Base-by-base conservation (phyloP, 371 early-diverging fungal genomes). In the Entomophthora muscae region DNA sequence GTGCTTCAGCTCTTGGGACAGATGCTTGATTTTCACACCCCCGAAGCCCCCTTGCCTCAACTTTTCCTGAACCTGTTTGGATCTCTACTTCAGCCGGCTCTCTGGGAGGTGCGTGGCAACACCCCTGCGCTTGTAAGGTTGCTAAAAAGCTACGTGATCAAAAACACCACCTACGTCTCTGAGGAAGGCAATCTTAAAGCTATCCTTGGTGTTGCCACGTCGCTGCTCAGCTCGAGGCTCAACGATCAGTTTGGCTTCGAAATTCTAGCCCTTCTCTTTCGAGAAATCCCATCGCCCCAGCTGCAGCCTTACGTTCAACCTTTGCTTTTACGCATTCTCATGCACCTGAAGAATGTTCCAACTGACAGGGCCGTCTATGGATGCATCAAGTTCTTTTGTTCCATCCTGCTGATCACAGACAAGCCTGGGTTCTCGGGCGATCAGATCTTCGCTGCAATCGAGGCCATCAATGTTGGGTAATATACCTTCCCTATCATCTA, bases 1-100 rank as follows among this genome's bases (percentile, higher is more conserved):
- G 90, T 90, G 3, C 92, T 97, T 80, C 98, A 98, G 74, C 73
- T 98, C 61, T 69, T 95, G 66, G 82, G 93, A 1, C 91, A 89
- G 66, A 73, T 96, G 52, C 72, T 95, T 32, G 81, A 82, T 2
- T n/a, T n/a, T n/a, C n/a, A n/a, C n/a, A 67, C 74, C n/a, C 76
- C 74, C 12, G 70, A 72, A 1, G 81, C 75, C 0, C 33, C 23
- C 13, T 74, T 95, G 30, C 83, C 95, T 0, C 72, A 70, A 0
- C 71, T 83, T 0, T 95, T 93, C 72, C 69, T 80, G 57, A 66
- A 71, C 12, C 71, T 96, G 66, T 71, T 95, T 57, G 77, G 74
- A 0, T 86, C 90, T 51, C 68, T 98, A 28, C 75, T 98, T 55
- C 80, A 82, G 56, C 97, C 96, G 22, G 65, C 72, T 12, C 72